phyloP scores from a whole-genome alignment of 2,329 filamentous ascomycete species.

The Amesomyces nigricolor region DNA sequence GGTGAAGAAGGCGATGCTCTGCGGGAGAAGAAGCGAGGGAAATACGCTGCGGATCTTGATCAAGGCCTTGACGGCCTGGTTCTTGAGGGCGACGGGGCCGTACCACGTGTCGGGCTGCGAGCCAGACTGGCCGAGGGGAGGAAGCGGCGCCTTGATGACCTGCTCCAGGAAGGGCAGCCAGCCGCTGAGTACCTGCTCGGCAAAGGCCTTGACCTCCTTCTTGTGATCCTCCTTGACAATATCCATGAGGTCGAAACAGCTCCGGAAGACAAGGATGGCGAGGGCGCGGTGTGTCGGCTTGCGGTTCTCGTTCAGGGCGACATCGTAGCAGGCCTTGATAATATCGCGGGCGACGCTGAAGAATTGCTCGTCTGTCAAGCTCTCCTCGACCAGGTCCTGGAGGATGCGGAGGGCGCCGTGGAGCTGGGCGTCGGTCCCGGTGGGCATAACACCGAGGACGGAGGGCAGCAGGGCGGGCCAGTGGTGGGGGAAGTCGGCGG shows the following conservation, averaged over 20 bases:
- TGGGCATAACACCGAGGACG: constrained; percentile 70
- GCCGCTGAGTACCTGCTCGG: constrained; percentile 72
- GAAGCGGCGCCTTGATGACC: constrained; percentile 68
- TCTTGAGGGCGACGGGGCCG: constrained; percentile 76
- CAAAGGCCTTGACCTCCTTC: constrained; percentile 78
- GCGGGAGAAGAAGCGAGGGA: constrained; percentile 71
- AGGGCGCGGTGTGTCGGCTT: constrained; percentile 74
- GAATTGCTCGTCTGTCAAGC: constrained; percentile 90
- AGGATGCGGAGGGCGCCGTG: constrained; percentile 88
- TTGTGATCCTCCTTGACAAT: constrained; percentile 95
- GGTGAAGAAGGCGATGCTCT: constrained; percentile 77
- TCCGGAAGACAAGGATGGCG: constrained; percentile 83
- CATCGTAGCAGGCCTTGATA: constrained; percentile 74
- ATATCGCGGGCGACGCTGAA: constrained; percentile 83
- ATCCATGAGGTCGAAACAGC: constrained; percentile 90
- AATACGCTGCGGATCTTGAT: constrained; percentile 86
- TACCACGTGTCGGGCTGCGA: constrained; percentile 65
- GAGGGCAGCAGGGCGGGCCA: constrained; percentile 87
- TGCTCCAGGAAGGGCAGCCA: constrained; percentile 90
- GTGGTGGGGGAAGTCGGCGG: constrained; percentile 85
- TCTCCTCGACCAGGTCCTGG: constrained; percentile 84
- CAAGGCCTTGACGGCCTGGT: constrained; percentile 90
- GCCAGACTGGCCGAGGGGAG: constrained; percentile 54
- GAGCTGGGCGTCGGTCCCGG: constrained; percentile 70
- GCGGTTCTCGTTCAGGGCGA: constrained; percentile 69